Evolutionary conservation across 441 rosid species (phyloP).

Genomic region (Geranium incanum): DNA sequence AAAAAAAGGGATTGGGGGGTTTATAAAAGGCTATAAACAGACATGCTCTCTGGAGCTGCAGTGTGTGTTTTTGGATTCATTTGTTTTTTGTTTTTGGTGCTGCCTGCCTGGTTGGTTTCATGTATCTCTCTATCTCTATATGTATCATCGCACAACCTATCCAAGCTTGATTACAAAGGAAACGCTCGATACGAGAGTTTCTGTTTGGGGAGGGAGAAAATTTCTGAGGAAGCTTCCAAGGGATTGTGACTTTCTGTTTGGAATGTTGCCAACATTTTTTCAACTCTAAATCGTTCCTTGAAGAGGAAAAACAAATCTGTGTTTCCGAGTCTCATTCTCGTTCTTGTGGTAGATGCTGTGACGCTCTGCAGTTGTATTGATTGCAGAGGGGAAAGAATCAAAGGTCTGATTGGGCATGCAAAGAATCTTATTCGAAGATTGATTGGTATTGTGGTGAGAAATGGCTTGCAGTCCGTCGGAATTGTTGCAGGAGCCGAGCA

Average conservation of each 20-base stretch:
- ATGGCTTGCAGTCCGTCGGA: slow-evolving; percentile 36
- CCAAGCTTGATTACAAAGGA: not conserved
- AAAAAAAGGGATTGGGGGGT: not conserved
- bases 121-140: not conserved
- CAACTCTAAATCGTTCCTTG: no score
- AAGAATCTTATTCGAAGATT: not conserved
- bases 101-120: not conserved
- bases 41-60: slow-evolving; percentile 55
- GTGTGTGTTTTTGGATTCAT: slow-evolving; percentile 36
- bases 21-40: slow-evolving; percentile 36
- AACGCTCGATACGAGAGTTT: not conserved
- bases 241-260: not conserved
- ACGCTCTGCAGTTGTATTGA: not conserved
- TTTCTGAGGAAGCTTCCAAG: not conserved
- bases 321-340: not conserved
- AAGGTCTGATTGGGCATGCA: not conserved
- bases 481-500: slow-evolving; percentile 76
- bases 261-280: not conserved
- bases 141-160: not conserved
- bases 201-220: not conserved
- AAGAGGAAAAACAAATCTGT: no score
- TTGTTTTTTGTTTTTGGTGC: slow-evolving; percentile 5
- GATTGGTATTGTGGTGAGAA: not conserved
- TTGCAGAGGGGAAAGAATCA: not conserved
- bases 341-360: not conserved